Conservation (phyloP, 257 asterid species). For the Cordia subcordata region DNA sequence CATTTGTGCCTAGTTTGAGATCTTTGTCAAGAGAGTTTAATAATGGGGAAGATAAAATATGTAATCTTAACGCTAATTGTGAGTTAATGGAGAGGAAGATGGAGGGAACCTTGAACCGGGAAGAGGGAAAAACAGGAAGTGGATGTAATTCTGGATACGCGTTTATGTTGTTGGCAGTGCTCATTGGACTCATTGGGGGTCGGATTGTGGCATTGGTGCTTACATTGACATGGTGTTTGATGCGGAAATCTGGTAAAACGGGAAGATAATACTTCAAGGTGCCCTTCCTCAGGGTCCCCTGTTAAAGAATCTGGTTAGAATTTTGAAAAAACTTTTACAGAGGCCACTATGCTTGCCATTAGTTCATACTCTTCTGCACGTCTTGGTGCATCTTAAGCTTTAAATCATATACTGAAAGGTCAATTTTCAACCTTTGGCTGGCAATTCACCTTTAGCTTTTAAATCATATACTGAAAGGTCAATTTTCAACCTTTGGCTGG, state of each 20-base stretch:
- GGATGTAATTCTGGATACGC: conserved; percentile 19
- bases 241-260: conserved; percentile 39
- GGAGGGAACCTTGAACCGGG: conserved; percentile 10
- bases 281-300: conserved; percentile 7
- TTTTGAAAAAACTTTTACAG: neutral
- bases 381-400: neutral
- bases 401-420: no score
- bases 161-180: conserved; percentile 38
- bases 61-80: neutral
- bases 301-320: conserved; percentile 14
- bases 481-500: no score
- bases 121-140: neutral
- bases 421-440: no score
- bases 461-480: no score
- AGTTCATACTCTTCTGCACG: neutral
- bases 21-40: neutral
- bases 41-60: conserved; percentile 1
- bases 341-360: conserved; percentile 2
- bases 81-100: conserved; percentile 9
- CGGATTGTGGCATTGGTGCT: conserved; percentile 42
- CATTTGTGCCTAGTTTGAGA: neutral
- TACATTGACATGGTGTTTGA: conserved; percentile 45
- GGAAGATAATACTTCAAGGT: conserved; percentile 14
- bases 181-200: conserved; percentile 63
- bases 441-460: no score